Base-by-base conservation (phyloP, 805 yeast genomes). In the Diddensiella santjacobensis region DNA sequence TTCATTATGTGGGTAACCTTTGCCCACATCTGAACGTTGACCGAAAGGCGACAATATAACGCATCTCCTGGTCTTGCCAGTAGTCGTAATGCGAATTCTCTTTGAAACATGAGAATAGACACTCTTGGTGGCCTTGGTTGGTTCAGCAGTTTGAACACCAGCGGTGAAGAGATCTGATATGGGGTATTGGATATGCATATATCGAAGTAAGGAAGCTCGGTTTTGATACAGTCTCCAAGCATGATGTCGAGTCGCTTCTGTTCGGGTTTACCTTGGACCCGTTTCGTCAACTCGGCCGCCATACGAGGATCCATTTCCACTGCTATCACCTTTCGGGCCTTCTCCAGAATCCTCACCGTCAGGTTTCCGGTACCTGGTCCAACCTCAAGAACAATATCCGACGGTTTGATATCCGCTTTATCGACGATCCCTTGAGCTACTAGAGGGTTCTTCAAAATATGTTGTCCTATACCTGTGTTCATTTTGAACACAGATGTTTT, bases 21-120 rank as follows among this genome's bases (percentile, higher is more conserved):
- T n/a, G 97, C 96, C 97, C 98, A 93, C 98, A 93, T 91, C 64
- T 93, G 99, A 1, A 93, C 98, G 63, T 93, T 93, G 24, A 96
- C 98, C 26, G 96, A 84, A 47, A 93, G 74, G 61, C 99, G 79
- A 68, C 96, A 89, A 71, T 91, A 93, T 35, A 93, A 72, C 1
- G 87, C 68, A 59, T 93, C 98, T n/a, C 99, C 99, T 0, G 99
- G 98, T 58, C 95, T 79, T 1, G 99, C 99, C 45, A 93, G 73
- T 47, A 93, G 72, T 61, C 97, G 83, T 69, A 93, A 67, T 2
- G 99, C 99, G 63, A 93, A 93, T 65, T 93, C 99, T 64, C 98
- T 77, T 71, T 93, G 99, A 68, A 93, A 93, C 99, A 93, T 93
- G 52, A 93, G 83, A 48, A 93, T 86, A 3, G 96, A 85, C 15